Base-by-base conservation (phyloP, 257 asterid species). In the Scutellaria minor region DNA sequence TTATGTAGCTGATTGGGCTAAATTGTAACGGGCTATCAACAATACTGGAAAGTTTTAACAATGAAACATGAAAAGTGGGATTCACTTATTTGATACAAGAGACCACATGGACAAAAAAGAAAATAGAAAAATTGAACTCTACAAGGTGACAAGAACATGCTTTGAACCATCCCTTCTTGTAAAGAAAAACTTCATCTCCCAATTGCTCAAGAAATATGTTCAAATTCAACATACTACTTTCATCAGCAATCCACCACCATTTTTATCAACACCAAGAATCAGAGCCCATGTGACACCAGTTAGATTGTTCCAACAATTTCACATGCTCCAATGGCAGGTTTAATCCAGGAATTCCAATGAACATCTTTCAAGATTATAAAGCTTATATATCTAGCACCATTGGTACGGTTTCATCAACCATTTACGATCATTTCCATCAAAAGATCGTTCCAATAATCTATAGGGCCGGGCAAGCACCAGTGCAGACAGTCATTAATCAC, bases 381-480 rank as follows among this genome's bases (percentile, higher is more conserved):
- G n/a, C 13, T 15, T 64, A 75, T 48, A 68, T 35, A 41, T 69
- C 76, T 24, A 24, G 2, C 2, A 24, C 27, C 27, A 24, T 24
- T 24, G 5, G 37, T 31, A 3, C 37, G 12, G 8, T 5, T 39
- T 47, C 44, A 72, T 75, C 83, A 82, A 64, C 86, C 81, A 77
- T 85, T 79, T 13, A 86, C 58, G 31, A 87, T 67, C 92, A 87
- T 87, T 71, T 86, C 89, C 93, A 89, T 82, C 82, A 90, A 60
- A 58, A 93, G 52, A 82, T 93, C 96, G 37, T 87, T 90, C 97
- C 97, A 93, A n/a, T 88, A 44, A 76, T 93, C 98, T 9, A 90
- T 86, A 8, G 97, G 93, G 31, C 98, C 98, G 1, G 97, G 98
- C 83, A 93, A 45, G 74, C 98, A 93, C 97, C 97, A 93, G 51